Conservation (phyloP, 2,329 filamentous ascomycete genomes). For the Paracoccidioides lutzii region DNA sequence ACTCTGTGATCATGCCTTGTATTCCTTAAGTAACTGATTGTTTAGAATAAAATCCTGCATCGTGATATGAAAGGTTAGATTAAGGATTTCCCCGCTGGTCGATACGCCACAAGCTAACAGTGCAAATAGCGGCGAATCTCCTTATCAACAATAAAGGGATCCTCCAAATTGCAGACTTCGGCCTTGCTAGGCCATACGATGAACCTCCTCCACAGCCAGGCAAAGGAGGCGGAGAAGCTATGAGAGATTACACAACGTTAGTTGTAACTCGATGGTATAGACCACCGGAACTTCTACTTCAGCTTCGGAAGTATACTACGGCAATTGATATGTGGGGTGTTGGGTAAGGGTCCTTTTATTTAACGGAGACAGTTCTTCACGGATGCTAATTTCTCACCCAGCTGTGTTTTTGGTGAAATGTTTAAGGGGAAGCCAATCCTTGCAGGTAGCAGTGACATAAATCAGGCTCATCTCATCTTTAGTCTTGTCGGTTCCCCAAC, state of each 20-base stretch:
- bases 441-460: constrained; percentile 71
- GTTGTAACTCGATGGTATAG: constrained; percentile 97
- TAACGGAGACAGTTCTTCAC: not conserved
- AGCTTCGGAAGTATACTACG: constrained; percentile 83
- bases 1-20: not conserved
- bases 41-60: constrained; percentile 65
- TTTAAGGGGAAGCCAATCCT: constrained; percentile 86
- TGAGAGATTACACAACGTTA: constrained; percentile 85
- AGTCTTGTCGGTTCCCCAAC: constrained; percentile 81
- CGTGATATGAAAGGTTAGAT: constrained; percentile 74
- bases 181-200: constrained; percentile 84
- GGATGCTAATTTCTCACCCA: constrained; percentile 26
- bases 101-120: not conserved
- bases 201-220: constrained; percentile 66
- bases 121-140: constrained; percentile 62
- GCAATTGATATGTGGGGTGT: constrained; percentile 98
- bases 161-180: constrained; percentile 94
- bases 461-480: constrained; percentile 90
- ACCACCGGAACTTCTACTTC: constrained; percentile 80
- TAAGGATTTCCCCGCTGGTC: not conserved
- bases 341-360: constrained; percentile 46
- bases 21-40: constrained; percentile 17
- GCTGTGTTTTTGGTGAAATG: constrained; percentile 98
- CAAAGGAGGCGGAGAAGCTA: constrained; percentile 68
- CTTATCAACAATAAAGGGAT: constrained; percentile 90